A percentile compares a stretch with the other conserved stretches of the same genome.
Conservation (phyloP, 805 yeast genomes). For the Candida tammaniensis region DNA sequence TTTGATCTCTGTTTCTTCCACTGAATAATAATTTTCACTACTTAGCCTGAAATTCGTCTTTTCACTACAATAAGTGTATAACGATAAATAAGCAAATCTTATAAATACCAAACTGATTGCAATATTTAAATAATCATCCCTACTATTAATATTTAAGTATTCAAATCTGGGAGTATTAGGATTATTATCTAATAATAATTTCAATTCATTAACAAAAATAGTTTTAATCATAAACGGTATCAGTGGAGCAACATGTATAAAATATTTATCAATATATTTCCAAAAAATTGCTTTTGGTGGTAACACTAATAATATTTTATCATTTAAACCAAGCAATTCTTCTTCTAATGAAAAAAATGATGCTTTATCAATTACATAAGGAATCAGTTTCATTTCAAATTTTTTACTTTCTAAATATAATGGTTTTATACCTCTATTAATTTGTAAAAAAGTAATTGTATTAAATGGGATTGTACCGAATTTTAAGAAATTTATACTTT, state of each 20-base stretch:
- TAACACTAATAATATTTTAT: conserved; percentile 11
- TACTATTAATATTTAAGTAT: conserved; percentile 26
- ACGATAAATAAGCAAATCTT: conserved; percentile 32
- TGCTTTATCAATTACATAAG: not conserved
- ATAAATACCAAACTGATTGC: conserved; percentile 38
- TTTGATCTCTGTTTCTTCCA: too few species aligned
- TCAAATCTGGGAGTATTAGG: conserved; percentile 20
- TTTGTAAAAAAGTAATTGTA: not conserved
- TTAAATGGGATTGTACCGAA: not conserved
- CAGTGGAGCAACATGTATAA: conserved; percentile 40
- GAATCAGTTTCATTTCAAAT: not conserved
- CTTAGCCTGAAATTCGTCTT: not conserved
- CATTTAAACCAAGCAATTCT: conserved; percentile 1
- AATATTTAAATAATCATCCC: conserved; percentile 35
- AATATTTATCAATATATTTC: conserved; percentile 39
- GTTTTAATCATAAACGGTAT: conserved; percentile 43
- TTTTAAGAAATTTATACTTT: not conserved
- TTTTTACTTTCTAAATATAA: not conserved
- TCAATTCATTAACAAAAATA: conserved; percentile 25
- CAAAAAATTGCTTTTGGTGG: conserved; percentile 37
- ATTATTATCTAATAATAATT: conserved; percentile 24
- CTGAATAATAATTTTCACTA: not conserved
- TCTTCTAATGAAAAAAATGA: conserved; percentile 1
- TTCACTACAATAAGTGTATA: not conserved
- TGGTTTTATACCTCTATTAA: not conserved